phyloP scores from a whole-genome alignment of 1,284 basidiomycete species.

The Apiotrichum porosum region DNA sequence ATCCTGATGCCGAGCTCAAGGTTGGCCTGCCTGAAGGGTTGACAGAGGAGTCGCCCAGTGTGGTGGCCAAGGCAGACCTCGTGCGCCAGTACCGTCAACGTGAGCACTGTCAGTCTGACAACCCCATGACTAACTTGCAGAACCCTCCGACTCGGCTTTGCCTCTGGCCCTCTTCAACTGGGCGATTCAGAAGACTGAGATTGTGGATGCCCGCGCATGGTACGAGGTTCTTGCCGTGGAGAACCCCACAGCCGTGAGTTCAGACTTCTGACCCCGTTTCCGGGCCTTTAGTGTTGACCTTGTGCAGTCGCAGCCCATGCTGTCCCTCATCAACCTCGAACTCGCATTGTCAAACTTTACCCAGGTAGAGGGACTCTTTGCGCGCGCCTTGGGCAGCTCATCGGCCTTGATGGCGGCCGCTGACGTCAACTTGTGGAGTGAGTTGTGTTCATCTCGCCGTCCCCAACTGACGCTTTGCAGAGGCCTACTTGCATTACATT shows the following conservation, averaged over 20 bases:
- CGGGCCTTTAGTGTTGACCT: too few relatives aligned
- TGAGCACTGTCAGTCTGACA: slow-evolving; percentile 14
- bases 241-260: slow-evolving; percentile 44
- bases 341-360: slow-evolving; percentile 44
- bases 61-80: slow-evolving; percentile 26
- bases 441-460: too few relatives aligned
- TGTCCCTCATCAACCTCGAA: slow-evolving; percentile 47
- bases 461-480: too few relatives aligned
- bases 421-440: slow-evolving; percentile 48
- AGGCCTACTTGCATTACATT: slow-evolving; percentile 50
- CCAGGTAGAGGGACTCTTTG: slow-evolving; percentile 46
- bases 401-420: slow-evolving; percentile 42
- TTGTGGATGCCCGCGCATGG: slow-evolving; percentile 45
- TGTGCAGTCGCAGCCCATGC: slow-evolving; percentile 39
- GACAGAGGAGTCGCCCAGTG: slow-evolving; percentile 32
- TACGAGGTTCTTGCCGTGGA: slow-evolving; percentile 36
- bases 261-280: not conserved
- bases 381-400: slow-evolving; percentile 38
- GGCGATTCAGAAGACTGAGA: slow-evolving; percentile 44
- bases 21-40: slow-evolving; percentile 30
- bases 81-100: slow-evolving; percentile 27
- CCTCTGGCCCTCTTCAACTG: slow-evolving; percentile 49
- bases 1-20: slow-evolving; percentile 5
- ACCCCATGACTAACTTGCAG: slow-evolving; percentile 12
- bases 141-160: slow-evolving; percentile 25